phyloP scores from a whole-genome alignment of 805 yeast genomes.

The Isabelozyma heimii region DNA sequence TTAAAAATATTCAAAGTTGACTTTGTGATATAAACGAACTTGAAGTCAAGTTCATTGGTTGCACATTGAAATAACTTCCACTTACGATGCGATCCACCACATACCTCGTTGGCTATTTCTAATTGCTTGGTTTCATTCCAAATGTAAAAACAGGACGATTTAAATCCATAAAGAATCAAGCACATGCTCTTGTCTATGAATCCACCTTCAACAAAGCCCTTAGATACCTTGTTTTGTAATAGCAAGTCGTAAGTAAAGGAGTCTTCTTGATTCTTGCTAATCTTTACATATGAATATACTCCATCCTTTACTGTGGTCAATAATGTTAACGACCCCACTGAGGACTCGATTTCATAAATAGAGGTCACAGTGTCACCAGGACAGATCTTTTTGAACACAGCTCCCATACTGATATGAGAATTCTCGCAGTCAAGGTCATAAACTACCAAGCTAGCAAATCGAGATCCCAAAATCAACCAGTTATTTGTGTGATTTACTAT shows the following conservation, averaged over 20 bases:
- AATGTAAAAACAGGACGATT: constrained; percentile 70
- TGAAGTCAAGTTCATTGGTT: constrained; percentile 19
- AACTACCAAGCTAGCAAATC: constrained; percentile 64
- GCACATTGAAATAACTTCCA: constrained; percentile 53
- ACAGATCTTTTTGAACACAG: constrained; percentile 46
- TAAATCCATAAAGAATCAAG: constrained; percentile 74
- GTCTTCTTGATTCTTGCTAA: constrained; percentile 11
- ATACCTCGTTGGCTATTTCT: constrained; percentile 65
- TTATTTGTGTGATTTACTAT: constrained; percentile 34
- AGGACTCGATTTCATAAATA: constrained; percentile 35
- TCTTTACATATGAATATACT: constrained; percentile 43
- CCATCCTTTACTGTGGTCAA: constrained; percentile 68
- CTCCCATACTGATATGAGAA: constrained; percentile 14
- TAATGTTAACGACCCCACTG: constrained; percentile 14
- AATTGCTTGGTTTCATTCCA: constrained; percentile 79
- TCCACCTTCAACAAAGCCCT: constrained; percentile 82
- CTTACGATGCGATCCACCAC: constrained; percentile 90
- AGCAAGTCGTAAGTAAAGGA: constrained; percentile 19
- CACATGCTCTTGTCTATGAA: constrained; percentile 34
- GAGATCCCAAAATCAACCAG: constrained; percentile 62
- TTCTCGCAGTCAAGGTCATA: constrained; percentile 38
- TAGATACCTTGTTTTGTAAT: constrained; percentile 62
- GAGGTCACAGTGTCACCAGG: constrained; percentile 71
- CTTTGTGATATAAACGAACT: constrained; percentile 57
- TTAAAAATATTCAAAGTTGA: constrained; percentile 42